These are phyloP conservation scores for Xylaria cubensis DNA, from an alignment of 495 filamentous ascomycete species.

Conservation along the genomic window DNA sequence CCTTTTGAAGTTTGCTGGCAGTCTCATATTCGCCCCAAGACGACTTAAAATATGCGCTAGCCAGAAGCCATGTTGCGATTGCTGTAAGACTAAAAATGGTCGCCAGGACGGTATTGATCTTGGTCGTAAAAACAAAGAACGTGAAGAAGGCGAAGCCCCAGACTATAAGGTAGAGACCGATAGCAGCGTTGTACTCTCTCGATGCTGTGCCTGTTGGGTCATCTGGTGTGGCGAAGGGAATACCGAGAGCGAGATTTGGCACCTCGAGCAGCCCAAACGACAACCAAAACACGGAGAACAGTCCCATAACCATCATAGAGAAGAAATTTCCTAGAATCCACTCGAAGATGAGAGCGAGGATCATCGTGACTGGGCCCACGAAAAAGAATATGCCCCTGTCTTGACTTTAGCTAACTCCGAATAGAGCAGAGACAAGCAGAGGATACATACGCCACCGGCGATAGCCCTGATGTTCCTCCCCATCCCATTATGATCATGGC, in stretches of 20 bases:
- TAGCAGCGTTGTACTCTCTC: slow-evolving; percentile 56
- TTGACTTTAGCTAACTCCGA: background rate
- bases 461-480: slow-evolving; percentile 55
- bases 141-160: slow-evolving; percentile 62
- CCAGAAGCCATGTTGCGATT: slow-evolving; percentile 51
- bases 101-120: slow-evolving; percentile 58
- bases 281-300: slow-evolving; percentile 64
- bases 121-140: slow-evolving; percentile 58
- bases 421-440: background rate
- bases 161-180: slow-evolving; percentile 58
- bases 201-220: slow-evolving; percentile 53
- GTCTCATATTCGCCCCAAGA: slow-evolving; percentile 47
- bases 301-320: slow-evolving; percentile 63
- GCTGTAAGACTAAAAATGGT: slow-evolving; percentile 56
- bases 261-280: slow-evolving; percentile 61
- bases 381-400: slow-evolving; percentile 60
- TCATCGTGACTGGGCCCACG: slow-evolving; percentile 57
- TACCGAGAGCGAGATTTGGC: slow-evolving; percentile 56
- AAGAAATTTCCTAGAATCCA: slow-evolving; percentile 63
- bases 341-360: slow-evolving; percentile 56
- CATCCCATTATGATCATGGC: slow-evolving; percentile 61
- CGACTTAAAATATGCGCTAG: slow-evolving; percentile 57
- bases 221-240: slow-evolving; percentile 51
- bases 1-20: slow-evolving; percentile 53
- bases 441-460: slow-evolving; percentile 46